A percentile compares a stretch with the other conserved stretches of the same genome.
Conservation (phyloP, 805 yeast species). For the Saccharomyces mikatae region DNA sequence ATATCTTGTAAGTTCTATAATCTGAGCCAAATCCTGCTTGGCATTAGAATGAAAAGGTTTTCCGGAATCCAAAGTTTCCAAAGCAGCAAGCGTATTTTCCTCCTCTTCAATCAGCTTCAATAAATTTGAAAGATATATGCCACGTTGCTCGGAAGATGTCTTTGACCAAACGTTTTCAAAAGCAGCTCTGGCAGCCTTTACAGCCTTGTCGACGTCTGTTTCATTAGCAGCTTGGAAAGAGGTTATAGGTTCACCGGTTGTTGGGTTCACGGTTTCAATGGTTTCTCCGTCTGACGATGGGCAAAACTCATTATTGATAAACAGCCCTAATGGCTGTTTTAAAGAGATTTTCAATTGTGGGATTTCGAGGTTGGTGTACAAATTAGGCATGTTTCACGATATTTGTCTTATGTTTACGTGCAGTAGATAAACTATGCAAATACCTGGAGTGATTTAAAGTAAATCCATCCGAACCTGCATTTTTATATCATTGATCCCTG, state of each 20-base stretch:
- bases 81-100: constrained; percentile 40
- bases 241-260: constrained; percentile 41
- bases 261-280: constrained; percentile 41
- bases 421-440: neutral
- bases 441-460: neutral
- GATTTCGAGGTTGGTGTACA: constrained; percentile 4
- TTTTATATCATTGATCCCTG: neutral
- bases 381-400: neutral
- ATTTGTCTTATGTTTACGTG: neutral
- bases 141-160: constrained; percentile 38
- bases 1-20: constrained; percentile 47
- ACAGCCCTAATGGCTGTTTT: constrained; percentile 55
- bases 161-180: constrained; percentile 39
- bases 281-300: constrained; percentile 31
- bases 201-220: constrained; percentile 45
- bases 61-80: constrained; percentile 52
- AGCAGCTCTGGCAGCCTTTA: constrained; percentile 40
- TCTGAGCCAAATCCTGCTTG: constrained; percentile 47
- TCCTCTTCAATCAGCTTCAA: constrained; percentile 41
- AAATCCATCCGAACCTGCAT: neutral
- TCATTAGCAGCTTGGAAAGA: constrained; percentile 41
- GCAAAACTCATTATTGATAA: constrained; percentile 48
- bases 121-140: constrained; percentile 35
- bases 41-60: constrained; percentile 45
- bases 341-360: constrained; percentile 28